Percentiles rank a stretch among this genome's conserved stretches.
Conservation (phyloP, 495 filamentous ascomycete genomes). For the Parathielavia hyrcaniae region DNA sequence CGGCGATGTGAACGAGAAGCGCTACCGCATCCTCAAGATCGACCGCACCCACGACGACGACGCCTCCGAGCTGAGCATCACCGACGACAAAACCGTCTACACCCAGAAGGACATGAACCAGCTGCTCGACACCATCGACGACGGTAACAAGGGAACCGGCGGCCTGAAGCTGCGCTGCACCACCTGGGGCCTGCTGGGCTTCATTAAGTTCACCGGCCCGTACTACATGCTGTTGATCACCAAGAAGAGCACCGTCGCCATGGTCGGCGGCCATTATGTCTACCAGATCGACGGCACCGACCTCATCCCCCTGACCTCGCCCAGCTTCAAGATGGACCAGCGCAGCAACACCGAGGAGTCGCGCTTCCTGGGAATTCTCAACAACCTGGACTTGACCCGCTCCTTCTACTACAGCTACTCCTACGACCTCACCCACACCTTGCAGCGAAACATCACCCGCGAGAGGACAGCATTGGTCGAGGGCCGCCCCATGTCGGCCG, state of each 20-base stretch:
- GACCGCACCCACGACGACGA: conserved; percentile 73
- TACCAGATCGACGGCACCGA: conserved; percentile 97
- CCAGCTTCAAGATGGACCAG: conserved; percentile 65
- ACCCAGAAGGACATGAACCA: conserved; percentile 88
- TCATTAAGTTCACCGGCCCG: conserved; percentile 91
- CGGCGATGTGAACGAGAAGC: conserved; percentile 76
- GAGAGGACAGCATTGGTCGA: conserved; percentile 63
- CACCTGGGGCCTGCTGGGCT: conserved; percentile 89
- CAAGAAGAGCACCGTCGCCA: conserved; percentile 89
- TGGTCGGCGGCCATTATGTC: conserved; percentile 92
- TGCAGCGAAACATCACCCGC: conserved; percentile 86
- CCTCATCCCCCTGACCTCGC: conserved; percentile 73
- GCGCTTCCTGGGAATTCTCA: conserved; percentile 79
- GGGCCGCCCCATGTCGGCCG: conserved; percentile 51
- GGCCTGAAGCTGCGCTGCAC: conserved; percentile 85
- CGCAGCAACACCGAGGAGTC: conserved; percentile 81
- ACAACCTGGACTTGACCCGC: conserved; percentile 79
- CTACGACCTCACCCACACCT: conserved; percentile 87
- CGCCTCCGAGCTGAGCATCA: conserved; percentile 65
- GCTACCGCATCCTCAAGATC: conserved; percentile 88
- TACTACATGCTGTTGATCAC: conserved; percentile 97
- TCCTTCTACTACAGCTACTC: conserved; percentile 99
- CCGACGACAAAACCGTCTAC: conserved; percentile 92
- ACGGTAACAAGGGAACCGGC: conserved; percentile 88
- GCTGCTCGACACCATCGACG: conserved; percentile 86